These are phyloP conservation scores for Neofusicoccum umdonicola DNA, from an alignment of 2,329 filamentous ascomycete species.

Conservation along the genomic window DNA sequence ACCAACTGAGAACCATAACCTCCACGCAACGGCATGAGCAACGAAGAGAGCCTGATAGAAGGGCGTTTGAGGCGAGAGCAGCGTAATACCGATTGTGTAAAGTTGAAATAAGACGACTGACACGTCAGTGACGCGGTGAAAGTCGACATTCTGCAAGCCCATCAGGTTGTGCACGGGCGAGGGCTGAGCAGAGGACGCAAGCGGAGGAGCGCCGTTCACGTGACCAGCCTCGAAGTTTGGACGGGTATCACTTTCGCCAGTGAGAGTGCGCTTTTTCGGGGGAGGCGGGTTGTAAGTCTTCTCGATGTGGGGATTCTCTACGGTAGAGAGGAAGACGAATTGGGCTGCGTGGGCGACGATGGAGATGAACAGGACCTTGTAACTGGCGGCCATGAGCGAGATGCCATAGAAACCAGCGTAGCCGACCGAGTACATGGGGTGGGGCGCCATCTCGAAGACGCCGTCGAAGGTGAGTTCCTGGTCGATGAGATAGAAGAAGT, in stretches of 20 bases:
- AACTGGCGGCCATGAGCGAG: constrained; percentile 96
- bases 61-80: constrained; percentile 74
- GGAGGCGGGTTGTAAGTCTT: constrained; percentile 93
- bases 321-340: constrained; percentile 84
- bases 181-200: constrained; percentile 53
- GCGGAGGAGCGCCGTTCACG: constrained; percentile 33
- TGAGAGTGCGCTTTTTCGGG: constrained; percentile 56
- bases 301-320: constrained; percentile 97
- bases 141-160: constrained; percentile 78
- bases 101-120: constrained; percentile 73
- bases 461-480: constrained; percentile 97
- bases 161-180: constrained; percentile 78
- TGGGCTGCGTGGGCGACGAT: constrained; percentile 92
- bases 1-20: constrained; percentile 87
- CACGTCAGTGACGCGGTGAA: constrained; percentile 83
- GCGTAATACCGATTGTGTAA: constrained; percentile 71
- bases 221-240: constrained; percentile 37
- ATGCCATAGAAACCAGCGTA: constrained; percentile 98
- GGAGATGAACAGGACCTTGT: constrained; percentile 95
- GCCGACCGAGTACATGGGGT: constrained; percentile 98
- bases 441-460: constrained; percentile 97
- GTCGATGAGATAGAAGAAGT: constrained; percentile 98
- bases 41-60: constrained; percentile 77
- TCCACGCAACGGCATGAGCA: constrained; percentile 75
- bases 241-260: constrained; percentile 18